Evolutionary conservation across 148 eudicot species (phyloP), one percentile per base, ranked within the genome.

Genomic region (Mesembryanthemum crystallinum): DNA sequence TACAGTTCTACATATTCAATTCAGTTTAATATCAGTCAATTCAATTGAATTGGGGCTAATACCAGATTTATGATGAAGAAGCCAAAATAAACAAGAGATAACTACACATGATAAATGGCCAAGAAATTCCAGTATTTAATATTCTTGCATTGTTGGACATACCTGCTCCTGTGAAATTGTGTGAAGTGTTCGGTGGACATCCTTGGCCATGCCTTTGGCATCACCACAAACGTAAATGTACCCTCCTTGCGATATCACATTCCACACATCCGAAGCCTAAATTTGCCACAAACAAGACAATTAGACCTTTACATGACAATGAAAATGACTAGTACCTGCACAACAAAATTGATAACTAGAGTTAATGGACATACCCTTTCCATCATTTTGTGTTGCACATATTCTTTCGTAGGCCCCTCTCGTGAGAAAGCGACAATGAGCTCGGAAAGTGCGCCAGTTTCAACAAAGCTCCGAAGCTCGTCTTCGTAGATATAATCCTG

Each of bases 171-270:
- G 97, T 62, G 79, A 85, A 74, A 95, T 90, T 35, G 96, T 88
- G 90, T 92, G 97, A 67, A 95, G 96, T 29, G 92, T 83, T 73
- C 98, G 85, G 80, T 95, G 98, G 25, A 95, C 99, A 80, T 95
- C 99, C 68, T 86, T 86, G 27, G 99, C 99, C 99, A 95, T 95
- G 88, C 99, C 97, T 85, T 95, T 95, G 70, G 99, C 99, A 72
- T 95, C 98, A 71, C 99, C 99, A 76, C 99, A 95, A 0, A 95
- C 99, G 65, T 95, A 95, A 2, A 95, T 6, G 70, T 91, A 89
- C 24, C 86, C 99, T 73, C 94, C 99, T 80, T 89, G 83, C 4
- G 92, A 92, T 30, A 95, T 83, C 85, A 89, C 72, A 64, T 82
- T 85, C 99, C 94, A 89, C 20, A 86, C 39, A 74, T 87, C 87